Percentiles rank a stretch among this genome's conserved stretches.
phyloP scores from a whole-genome alignment of 2,329 filamentous ascomycete genomes.

The Didymella lethalis region DNA sequence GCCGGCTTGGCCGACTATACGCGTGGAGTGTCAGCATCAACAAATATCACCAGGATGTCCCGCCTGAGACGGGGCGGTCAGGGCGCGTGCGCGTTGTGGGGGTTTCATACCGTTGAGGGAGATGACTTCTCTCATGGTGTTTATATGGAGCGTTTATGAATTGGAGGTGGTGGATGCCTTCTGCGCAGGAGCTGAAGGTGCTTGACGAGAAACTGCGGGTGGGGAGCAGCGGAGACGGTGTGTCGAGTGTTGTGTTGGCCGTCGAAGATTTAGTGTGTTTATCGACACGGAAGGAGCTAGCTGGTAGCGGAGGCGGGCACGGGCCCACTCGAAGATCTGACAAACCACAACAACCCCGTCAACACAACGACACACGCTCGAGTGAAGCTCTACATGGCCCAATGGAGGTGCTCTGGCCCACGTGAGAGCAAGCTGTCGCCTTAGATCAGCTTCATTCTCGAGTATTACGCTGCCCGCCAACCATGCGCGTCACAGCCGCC shows the following conservation, averaged over 20 bases:
- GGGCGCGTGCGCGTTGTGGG: constrained; percentile 40
- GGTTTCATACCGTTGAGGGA: constrained; percentile 88
- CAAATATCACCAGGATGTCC: constrained; percentile 32
- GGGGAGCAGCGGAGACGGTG: constrained; percentile 32
- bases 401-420: constrained; percentile 25
- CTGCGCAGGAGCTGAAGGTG: constrained; percentile 20
- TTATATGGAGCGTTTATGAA: constrained; percentile 32
- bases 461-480: constrained; percentile 31
- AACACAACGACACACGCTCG: constrained; percentile 10
- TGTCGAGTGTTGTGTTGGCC: constrained; percentile 34
- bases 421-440: constrained; percentile 24
- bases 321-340: constrained; percentile 10
- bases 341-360: constrained; percentile 18
- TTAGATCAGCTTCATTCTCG: background rate
- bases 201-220: constrained; percentile 28
- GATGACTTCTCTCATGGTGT: constrained; percentile 98
- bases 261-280: constrained; percentile 24
- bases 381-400: constrained; percentile 15
- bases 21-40: constrained; percentile 62
- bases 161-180: constrained; percentile 33
- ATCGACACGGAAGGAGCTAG: constrained; percentile 23
- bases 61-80: constrained; percentile 50
- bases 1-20: constrained; percentile 97
- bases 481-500: constrained; percentile 45
- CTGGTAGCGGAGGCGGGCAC: constrained; percentile 19